Evolutionary conservation across 257 asterid species (phyloP), one percentile per base, ranked within the genome.

Genomic region (Solanum ossicruentum): DNA sequence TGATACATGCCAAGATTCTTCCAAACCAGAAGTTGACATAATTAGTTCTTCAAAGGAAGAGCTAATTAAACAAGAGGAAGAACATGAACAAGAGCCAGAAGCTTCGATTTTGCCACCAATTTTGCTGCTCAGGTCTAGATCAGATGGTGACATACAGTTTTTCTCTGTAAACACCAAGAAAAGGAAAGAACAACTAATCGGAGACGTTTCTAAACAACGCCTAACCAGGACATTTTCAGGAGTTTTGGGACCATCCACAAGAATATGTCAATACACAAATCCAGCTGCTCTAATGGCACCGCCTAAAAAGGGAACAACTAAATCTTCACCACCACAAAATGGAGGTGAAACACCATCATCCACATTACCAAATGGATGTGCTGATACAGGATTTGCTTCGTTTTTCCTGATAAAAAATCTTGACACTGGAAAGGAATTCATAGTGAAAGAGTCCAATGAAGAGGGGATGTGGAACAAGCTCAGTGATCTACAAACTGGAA

Each of bases 161-260:
- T 90, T 89, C 69, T 93, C 98, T 2, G 88, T 85, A 1, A 83
- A 85, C 21, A 89, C 95, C 1, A 97, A 94, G 81, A 93, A 90
- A 61, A 87, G 99, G 81, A 94, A 90, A 89, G 98, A 95, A 67
- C 93, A 92, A 58, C n/a, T 97, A 26, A 84, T 97, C 2, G 98
- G 99, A 5, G 85, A 89, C 6, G 81, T 87, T 7, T 92, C 98
- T 7, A 97, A 94, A 85, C 98, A 97, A 32, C 93, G 93, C 45
- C 94, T 95, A 26, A 94, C 94, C 6, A 91, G 98, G 81, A 97
- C 98, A 18, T 90, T 88, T 17, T 93, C 99, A 3, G 90, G 89
- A 65, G 82, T 86, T 67, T 66, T 88, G 9, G 58, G 88, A 55
- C 84, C 91, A 10, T 72, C 86, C 45, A 70, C 79, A 32, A 94